Evolutionary conservation across 257 asterid species (phyloP).

Genomic region (Solanum raphanifolium): DNA sequence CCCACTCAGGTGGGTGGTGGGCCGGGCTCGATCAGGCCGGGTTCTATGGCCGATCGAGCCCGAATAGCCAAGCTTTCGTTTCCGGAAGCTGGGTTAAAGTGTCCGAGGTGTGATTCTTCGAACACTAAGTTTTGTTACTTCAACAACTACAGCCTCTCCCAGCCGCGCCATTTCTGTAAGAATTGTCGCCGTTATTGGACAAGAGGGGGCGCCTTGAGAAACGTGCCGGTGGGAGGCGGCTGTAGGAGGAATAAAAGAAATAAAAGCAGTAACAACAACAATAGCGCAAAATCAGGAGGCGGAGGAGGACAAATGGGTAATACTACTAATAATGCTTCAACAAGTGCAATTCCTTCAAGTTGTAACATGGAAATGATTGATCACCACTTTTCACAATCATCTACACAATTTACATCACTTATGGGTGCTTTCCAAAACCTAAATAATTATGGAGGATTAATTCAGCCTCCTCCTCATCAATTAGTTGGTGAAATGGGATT

Average conservation of each 20-base stretch:
- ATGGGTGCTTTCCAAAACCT: slow-evolving; percentile 26
- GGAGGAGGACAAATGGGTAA: background rate
- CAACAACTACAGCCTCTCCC: slow-evolving; percentile 32
- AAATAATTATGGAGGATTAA: slow-evolving; percentile 12
- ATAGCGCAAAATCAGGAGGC: background rate
- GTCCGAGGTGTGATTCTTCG: slow-evolving; percentile 33
- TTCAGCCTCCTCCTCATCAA: slow-evolving; percentile 3
- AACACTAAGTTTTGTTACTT: slow-evolving; percentile 38
- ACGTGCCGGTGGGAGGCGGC: slow-evolving; percentile 33
- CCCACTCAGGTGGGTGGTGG: slow-evolving; percentile 12
- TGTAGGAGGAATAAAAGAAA: slow-evolving; percentile 32
- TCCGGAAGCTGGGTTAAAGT: slow-evolving; percentile 31
- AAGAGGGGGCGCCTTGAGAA: slow-evolving; percentile 27
- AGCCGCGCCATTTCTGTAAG: slow-evolving; percentile 40
- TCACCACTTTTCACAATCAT: slow-evolving; percentile 5
- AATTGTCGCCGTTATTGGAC: slow-evolving; percentile 39
- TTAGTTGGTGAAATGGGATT: slow-evolving; percentile 17
- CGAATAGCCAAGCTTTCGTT: slow-evolving; percentile 17
- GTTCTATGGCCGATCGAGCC: slow-evolving; percentile 34
- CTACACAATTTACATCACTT: slow-evolving; percentile 16
- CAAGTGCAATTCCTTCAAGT: slow-evolving; percentile 13
- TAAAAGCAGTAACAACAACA: slow-evolving; percentile 12
- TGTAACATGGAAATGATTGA: slow-evolving; percentile 8
- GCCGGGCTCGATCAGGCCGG: slow-evolving; percentile 22
- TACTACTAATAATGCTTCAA: background rate